phyloP scores from a whole-genome alignment of 169 alveolate genomes.

The Eimeria tenella region DNA sequence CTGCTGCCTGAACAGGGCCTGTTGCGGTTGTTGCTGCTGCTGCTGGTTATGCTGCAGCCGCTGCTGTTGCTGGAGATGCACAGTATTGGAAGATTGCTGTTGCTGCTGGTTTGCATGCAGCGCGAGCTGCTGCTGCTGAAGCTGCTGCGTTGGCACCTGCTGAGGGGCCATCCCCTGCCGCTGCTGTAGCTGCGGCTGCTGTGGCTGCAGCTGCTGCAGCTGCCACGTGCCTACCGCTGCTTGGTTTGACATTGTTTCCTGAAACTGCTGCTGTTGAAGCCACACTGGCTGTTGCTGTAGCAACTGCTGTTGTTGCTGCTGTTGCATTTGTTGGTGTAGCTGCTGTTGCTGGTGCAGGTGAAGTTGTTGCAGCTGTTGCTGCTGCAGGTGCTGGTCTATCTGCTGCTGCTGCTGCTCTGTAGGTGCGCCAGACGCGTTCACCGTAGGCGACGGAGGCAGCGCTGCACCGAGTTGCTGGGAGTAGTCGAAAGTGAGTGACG shows the following conservation, averaged over 20 bases:
- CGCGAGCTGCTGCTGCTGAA: constrained; percentile 27
- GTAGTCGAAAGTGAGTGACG: constrained; percentile 35
- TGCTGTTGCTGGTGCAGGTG: not conserved
- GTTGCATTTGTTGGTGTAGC: not conserved
- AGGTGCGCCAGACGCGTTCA: constrained; percentile 19
- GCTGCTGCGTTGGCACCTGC: not conserved
- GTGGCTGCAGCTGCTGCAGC: constrained; percentile 39
- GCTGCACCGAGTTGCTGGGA: constrained; percentile 66
- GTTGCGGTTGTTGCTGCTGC: not conserved
- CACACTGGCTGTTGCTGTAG: not conserved
- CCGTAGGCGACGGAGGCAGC: constrained; percentile 30
- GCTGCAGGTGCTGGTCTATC: not conserved
- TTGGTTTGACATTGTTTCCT: not conserved
- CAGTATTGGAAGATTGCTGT: not conserved
- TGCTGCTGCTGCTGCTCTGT: constrained; percentile 50
- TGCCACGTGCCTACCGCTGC: constrained; percentile 8
- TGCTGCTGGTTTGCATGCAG: not conserved
- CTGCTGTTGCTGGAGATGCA: constrained; percentile 20
- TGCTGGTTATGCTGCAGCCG: not conserved
- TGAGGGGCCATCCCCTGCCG: not conserved
- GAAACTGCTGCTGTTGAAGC: constrained; percentile 10
- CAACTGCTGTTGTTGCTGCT: constrained; percentile 24
- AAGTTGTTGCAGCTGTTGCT: constrained; percentile 22
- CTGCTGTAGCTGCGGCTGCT: constrained; percentile 35
- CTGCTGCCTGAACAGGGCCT: constrained; percentile 7